These are phyloP conservation scores for Saprolegnia parasitica DNA, from an alignment of 352 stramenopile species.

Conservation along the genomic window DNA sequence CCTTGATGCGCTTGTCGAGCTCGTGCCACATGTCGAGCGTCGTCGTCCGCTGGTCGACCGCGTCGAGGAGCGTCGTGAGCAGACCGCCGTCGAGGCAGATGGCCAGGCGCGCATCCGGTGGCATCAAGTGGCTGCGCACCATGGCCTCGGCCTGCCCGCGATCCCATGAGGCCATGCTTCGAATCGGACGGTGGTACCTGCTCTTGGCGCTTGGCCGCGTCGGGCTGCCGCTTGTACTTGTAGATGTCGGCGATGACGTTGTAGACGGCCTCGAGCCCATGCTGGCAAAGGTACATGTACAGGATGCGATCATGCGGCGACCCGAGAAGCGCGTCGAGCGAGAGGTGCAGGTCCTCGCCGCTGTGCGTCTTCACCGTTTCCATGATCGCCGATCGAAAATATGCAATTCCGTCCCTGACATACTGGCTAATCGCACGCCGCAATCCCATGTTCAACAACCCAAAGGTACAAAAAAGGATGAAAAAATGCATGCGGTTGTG, in stretches of 20 bases:
- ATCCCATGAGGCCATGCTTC: background rate
- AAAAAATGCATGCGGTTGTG: background rate
- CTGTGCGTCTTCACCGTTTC: conserved; percentile 7
- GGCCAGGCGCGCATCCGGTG: too few species aligned
- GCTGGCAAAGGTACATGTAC: conserved; percentile 26
- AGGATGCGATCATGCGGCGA: conserved; percentile 26
- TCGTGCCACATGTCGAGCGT: conserved; percentile 58
- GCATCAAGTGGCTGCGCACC: background rate
- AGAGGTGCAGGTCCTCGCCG: conserved; percentile 15
- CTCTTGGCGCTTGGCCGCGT: conserved; percentile 5
- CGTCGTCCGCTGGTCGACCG: conserved; percentile 34
- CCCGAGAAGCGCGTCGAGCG: conserved; percentile 20
- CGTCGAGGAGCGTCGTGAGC: conserved; percentile 34
- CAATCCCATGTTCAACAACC: background rate
- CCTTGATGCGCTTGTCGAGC: conserved; percentile 48
- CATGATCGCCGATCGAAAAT: background rate
- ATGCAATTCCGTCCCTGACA: background rate
- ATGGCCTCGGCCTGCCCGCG: conserved; percentile 3
- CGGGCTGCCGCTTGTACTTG: conserved; percentile 24
- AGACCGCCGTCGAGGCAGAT: conserved; percentile 26
- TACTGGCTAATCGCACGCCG: background rate
- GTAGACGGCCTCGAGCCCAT: conserved; percentile 17
- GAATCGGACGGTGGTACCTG: background rate
- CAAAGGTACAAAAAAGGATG: background rate
- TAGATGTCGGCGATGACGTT: conserved; percentile 21